Evolutionary conservation across 2,329 filamentous ascomycete genomes (phyloP).

Genomic region (Leptodontidium sp.): DNA sequence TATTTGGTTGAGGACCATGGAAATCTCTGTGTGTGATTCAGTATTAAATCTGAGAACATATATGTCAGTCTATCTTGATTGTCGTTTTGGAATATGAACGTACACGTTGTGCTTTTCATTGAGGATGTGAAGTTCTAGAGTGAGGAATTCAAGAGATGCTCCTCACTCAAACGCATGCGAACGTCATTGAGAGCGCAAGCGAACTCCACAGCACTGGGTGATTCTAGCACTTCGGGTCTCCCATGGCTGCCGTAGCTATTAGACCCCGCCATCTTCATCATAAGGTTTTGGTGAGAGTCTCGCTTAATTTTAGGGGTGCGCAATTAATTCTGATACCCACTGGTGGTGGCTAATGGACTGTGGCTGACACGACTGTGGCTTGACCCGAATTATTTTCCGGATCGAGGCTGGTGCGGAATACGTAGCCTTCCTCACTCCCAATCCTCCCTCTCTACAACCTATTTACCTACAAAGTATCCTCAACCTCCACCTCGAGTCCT

Average conservation of each 20-base stretch:
- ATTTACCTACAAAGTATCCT: neutral
- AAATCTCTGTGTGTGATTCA: no score
- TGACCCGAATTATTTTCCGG: neutral
- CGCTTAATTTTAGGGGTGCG: no score
- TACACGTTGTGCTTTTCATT: no score
- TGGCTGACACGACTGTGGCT: constrained; percentile 8
- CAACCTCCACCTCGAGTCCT: constrained; percentile 13
- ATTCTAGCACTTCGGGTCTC: constrained; percentile 20
- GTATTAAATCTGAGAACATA: no score
- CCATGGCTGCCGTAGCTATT: constrained; percentile 30
- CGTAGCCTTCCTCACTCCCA: constrained; percentile 8
- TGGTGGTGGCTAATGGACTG: neutral
- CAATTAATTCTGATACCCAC: no score
- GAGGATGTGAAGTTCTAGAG: no score
- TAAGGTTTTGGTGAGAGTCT: no score
- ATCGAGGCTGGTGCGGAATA: neutral
- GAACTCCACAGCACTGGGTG: no score
- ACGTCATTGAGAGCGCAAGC: no score
- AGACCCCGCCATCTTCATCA: constrained; percentile 28
- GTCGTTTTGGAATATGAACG: neutral
- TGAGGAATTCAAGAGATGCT: no score
- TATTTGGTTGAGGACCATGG: no score
- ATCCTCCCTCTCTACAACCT: neutral
- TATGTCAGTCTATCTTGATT: constrained; percentile 1
- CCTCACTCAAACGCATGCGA: no score